Base-by-base conservation (phyloP, 2,329 filamentous ascomycete species). In the Paraconiothyrium sp. region DNA sequence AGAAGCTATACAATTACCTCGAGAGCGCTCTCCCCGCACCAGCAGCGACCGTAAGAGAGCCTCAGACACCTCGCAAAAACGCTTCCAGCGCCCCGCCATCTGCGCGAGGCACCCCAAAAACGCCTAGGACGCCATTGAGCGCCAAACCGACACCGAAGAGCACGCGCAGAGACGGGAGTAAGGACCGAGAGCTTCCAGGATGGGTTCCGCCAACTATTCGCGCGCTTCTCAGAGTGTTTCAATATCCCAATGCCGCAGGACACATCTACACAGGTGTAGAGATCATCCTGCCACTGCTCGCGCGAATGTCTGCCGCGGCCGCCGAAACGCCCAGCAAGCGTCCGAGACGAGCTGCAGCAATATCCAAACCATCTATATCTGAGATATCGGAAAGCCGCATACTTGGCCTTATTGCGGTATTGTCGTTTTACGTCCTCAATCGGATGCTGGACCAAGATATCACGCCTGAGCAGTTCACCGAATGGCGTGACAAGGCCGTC, bases 1-100 rank as follows among this genome's bases (percentile, higher is more conserved):
- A 91, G 72, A 92, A 92, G 61, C 84, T 98, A 41, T 95, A 94
- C 76, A 83, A 83, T 35, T 93, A 94, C 75, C 87, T 98, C 62
- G 90, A 94, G 68, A 88, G 87, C 58, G 89, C 90, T 44, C 83
- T 98, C 5, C 84, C 86, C 14, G 81, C 78, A 7, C 57, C 71
- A 20, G 64, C 66, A 37, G 64, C 66, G 32, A 59, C 64, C 13
- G 46, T 66, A 14, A 63, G 67, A n/a, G 73, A 71, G 7, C 76
- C 71, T 9, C 67, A 72, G 37, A 77, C 70, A 27, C 72, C 74
- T 65, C 80, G 71, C 4, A 78, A 76, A 27, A 52, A 61, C n/a
- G 48, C 60, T 34, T 58, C 68, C 1, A 70, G 70, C 16, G 65
- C 66, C 2, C 56, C 73, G 2, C 56, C 65, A 9, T 74, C 72